Evolutionary conservation across 176 grass and related monocot species (phyloP).

Genomic region (Hordeum vulgare): DNA sequence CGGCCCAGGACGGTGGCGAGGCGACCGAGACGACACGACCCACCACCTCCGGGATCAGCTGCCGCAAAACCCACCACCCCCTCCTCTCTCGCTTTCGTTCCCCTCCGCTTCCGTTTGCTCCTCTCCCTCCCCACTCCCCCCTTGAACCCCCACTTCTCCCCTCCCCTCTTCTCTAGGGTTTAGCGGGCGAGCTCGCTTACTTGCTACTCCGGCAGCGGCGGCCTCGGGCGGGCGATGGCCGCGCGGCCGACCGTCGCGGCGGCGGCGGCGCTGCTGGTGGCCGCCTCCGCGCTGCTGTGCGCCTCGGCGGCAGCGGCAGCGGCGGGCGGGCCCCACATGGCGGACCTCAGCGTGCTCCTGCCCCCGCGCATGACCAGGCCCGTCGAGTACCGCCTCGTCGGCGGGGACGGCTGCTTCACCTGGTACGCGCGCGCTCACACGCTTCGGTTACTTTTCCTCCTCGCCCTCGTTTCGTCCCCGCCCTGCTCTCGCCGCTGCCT

Average conservation of each 20-base stretch:
- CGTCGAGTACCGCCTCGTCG: conserved; percentile 78
- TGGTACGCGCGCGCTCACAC: conserved; percentile 39
- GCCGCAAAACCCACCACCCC: neutral
- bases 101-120: neutral
- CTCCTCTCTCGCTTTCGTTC: neutral
- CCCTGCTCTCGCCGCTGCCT: neutral
- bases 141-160: conserved; percentile 8
- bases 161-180: conserved; percentile 47
- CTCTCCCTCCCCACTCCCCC: neutral
- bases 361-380: conserved; percentile 72
- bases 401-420: conserved; percentile 77
- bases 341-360: conserved; percentile 89
- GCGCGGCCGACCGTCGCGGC: conserved; percentile 18
- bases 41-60: neutral
- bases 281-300: conserved; percentile 9
- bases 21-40: neutral
- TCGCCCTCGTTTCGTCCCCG: neutral
- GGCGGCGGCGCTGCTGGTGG: neutral
- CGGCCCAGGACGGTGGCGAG: neutral
- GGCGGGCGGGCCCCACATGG: conserved; percentile 63
- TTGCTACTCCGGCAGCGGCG: neutral
- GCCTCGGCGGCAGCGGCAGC: neutral
- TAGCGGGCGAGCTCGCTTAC: neutral
- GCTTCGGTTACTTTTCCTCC: neutral
- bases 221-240: conserved; percentile 6